phyloP scores from a whole-genome alignment of 352 stramenopile species.

The Phytophthora kernoviae region DNA sequence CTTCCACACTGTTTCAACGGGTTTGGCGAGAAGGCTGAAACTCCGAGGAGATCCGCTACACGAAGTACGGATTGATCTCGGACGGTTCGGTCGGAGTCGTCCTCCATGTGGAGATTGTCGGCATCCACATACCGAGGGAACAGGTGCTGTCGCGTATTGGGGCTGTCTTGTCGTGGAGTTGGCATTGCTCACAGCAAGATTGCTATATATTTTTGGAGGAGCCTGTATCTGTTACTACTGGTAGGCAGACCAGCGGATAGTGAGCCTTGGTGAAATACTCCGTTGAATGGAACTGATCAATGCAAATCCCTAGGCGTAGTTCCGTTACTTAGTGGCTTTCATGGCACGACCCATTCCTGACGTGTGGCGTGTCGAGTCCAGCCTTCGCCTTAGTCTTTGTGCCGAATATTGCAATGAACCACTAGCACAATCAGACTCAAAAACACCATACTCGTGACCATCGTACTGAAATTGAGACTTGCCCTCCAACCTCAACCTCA shows the following conservation, averaged over 20 bases:
- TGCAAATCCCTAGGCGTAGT: no score
- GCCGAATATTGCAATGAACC: not conserved
- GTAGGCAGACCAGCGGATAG: no score
- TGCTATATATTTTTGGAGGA: slow-evolving; percentile 3
- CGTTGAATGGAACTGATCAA: no score
- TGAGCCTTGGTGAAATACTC: no score
- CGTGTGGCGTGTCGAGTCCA: no score
- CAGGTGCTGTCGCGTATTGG: slow-evolving; percentile 3
- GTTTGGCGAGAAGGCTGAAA: not conserved
- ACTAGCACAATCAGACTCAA: not conserved
- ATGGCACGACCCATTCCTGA: not conserved
- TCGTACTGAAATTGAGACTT: not conserved
- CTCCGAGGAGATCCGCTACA: slow-evolving; percentile 2
- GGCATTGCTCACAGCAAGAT: not conserved
- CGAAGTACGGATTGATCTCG: slow-evolving; percentile 15
- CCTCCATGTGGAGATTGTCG: slow-evolving; percentile 18
- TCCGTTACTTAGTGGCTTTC: not conserved
- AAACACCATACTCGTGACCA: not conserved
- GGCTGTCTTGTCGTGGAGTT: not conserved
- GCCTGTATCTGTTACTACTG: no score
- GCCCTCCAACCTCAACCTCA: no score
- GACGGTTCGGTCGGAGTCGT: slow-evolving; percentile 10
- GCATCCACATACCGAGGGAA: slow-evolving; percentile 34
- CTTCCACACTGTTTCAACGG: slow-evolving; percentile 16
- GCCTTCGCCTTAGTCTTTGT: not conserved